These are phyloP conservation scores for Colletotrichum costaricense DNA, from an alignment of 2,329 filamentous ascomycete species.

Conservation along the genomic window DNA sequence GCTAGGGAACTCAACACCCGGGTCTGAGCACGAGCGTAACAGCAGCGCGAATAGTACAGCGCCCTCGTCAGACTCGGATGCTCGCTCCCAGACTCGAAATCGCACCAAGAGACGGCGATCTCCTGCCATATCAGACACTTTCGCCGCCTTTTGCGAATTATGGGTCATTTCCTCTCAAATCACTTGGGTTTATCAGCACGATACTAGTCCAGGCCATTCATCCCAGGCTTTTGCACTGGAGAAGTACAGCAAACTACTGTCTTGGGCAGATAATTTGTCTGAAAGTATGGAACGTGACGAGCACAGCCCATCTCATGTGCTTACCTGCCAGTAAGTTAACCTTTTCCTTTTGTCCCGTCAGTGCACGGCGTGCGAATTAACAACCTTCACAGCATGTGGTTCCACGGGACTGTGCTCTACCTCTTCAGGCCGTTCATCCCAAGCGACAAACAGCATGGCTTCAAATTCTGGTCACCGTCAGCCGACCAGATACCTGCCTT, in stretches of 20 bases:
- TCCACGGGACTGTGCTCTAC: constrained; percentile 32
- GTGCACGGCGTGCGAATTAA: background rate
- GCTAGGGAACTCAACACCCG: background rate
- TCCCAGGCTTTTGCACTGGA: constrained; percentile 44
- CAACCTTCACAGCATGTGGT: constrained; percentile 11
- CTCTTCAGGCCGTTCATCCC: constrained; percentile 31
- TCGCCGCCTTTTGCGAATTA: constrained; percentile 47
- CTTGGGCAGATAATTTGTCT: constrained; percentile 49
- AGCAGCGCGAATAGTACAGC: background rate
- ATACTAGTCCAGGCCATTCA: constrained; percentile 30
- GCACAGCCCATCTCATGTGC: constrained; percentile 45
- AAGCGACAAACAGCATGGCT: constrained; percentile 21
- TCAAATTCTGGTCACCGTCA: constrained; percentile 29
- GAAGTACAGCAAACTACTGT: constrained; percentile 51
- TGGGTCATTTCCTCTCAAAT: constrained; percentile 50
- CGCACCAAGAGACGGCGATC: constrained; percentile 2
- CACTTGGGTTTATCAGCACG: constrained; percentile 42
- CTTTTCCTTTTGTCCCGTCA: background rate
- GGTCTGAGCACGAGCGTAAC: background rate
- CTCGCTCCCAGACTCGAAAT: background rate
- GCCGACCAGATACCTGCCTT: constrained; percentile 34
- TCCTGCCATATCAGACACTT: constrained; percentile 40
- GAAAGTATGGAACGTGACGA: constrained; percentile 40
- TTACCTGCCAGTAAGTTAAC: constrained; percentile 48
- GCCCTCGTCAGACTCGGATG: background rate